phyloP scores from a whole-genome alignment of 495 filamentous ascomycete species.

The Hypoxylon trugodes region DNA sequence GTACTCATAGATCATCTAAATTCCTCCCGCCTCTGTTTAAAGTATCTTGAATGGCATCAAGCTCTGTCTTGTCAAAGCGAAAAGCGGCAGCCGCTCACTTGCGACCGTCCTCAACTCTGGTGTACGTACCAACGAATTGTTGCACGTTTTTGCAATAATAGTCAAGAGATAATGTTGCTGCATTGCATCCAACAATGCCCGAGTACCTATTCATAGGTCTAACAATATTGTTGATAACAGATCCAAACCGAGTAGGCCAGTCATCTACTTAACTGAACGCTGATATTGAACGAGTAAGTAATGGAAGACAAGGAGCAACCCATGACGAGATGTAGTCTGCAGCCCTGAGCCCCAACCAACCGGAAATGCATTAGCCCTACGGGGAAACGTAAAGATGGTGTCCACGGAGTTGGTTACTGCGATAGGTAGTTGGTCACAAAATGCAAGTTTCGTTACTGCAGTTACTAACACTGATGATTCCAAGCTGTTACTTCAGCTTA shows the following conservation, averaged over 20 bases:
- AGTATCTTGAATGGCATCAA: too few species aligned
- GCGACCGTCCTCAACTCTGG: too few species aligned
- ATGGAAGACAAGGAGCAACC: constrained; percentile 4
- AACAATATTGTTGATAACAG: too few species aligned
- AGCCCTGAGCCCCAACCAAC: constrained; percentile 17
- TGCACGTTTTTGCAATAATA: background rate
- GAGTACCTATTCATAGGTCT: too few species aligned
- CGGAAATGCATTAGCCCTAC: background rate
- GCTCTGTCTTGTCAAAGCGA: background rate
- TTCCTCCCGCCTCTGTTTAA: too few species aligned
- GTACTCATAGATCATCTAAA: too few species aligned
- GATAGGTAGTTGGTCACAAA: constrained; percentile 36
- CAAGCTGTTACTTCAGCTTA: background rate
- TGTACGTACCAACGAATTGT: background rate
- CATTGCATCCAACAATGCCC: constrained; percentile 3
- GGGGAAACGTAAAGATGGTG: constrained; percentile 13
- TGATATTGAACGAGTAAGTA: background rate
- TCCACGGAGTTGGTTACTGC: constrained; percentile 29
- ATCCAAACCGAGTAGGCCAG: background rate
- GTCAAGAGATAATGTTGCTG: background rate
- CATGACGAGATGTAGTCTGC: constrained; percentile 1
- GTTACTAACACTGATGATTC: constrained; percentile 9
- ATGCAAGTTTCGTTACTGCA: constrained; percentile 12
- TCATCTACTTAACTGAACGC: constrained; percentile 6
- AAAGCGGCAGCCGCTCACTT: too few species aligned